Evolutionary conservation across 1,284 basidiomycete genomes (phyloP).

Genomic region (Puccinia coronata): DNA sequence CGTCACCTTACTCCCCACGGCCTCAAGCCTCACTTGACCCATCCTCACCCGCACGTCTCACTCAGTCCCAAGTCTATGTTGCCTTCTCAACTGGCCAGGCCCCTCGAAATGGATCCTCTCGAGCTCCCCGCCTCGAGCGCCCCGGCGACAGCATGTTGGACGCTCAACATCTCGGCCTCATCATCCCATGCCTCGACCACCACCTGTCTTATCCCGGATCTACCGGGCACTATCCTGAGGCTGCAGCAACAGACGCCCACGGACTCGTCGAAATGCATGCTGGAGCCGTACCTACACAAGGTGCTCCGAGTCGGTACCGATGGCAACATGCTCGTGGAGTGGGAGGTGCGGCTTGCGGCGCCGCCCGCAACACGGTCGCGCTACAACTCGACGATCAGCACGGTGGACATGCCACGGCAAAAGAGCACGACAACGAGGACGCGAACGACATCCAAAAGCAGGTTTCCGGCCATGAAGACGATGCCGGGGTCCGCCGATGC

Average conservation of each 20-base stretch:
- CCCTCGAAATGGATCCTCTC: neutral
- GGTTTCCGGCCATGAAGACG: neutral
- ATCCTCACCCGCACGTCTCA: neutral
- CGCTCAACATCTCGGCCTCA: neutral
- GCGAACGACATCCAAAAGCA: neutral
- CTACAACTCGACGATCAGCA: neutral
- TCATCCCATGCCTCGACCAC: neutral
- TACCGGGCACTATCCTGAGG: neutral
- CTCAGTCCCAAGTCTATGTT: slow-evolving; percentile 3
- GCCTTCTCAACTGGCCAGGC: neutral
- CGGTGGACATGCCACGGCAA: neutral
- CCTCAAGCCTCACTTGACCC: neutral
- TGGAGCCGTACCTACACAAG: slow-evolving; percentile 3
- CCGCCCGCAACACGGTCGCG: neutral
- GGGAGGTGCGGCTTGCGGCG: neutral
- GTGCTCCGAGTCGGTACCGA: neutral
- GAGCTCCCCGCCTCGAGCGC: neutral
- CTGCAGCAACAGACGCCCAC: neutral
- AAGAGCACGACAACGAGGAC: neutral
- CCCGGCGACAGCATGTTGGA: neutral
- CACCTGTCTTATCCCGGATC: neutral
- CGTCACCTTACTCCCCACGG: neutral
- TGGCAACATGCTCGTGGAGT: neutral
- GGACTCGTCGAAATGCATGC: neutral
- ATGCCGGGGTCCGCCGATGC: no score